phyloP scores from a whole-genome alignment of 805 yeast genomes.

The Ogataea saltuana region DNA sequence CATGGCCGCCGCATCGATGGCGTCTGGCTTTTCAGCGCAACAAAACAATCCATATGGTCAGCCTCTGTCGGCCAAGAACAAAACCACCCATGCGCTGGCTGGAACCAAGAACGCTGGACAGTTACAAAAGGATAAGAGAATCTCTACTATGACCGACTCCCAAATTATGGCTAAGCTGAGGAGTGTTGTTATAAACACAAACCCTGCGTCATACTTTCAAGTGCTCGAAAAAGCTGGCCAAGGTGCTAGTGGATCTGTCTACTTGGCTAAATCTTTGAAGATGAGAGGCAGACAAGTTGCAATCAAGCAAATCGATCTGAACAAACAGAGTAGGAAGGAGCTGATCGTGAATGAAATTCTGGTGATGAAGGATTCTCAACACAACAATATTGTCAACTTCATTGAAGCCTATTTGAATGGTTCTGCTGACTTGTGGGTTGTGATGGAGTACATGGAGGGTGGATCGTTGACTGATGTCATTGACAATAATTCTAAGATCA shows the following conservation, averaged over 20 bases:
- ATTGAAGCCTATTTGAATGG: constrained; percentile 86
- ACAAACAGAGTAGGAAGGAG: constrained; percentile 91
- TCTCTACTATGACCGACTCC: constrained; percentile 74
- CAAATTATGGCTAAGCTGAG: constrained; percentile 81
- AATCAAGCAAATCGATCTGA: constrained; percentile 91
- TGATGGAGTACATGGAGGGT: constrained; percentile 99
- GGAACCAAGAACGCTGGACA: constrained; percentile 21
- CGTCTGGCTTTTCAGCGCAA: constrained; percentile 12
- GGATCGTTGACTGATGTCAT: constrained; percentile 96
- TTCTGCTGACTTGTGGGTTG: constrained; percentile 89
- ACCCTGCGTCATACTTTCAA: constrained; percentile 82
- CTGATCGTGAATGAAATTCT: constrained; percentile 92
- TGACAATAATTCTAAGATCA: constrained; percentile 76
- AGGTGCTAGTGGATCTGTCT: constrained; percentile 97
- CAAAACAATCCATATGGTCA: constrained; percentile 20
- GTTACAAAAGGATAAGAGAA: constrained; percentile 46
- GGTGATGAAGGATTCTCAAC: constrained; percentile 95
- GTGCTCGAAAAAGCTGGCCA: constrained; percentile 89
- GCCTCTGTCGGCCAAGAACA: constrained; percentile 34
- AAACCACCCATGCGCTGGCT: constrained; percentile 23
- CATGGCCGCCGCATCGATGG: constrained; percentile 41
- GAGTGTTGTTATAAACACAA: constrained; percentile 77
- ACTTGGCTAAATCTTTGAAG: constrained; percentile 68
- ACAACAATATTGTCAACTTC: constrained; percentile 92
- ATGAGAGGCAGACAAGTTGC: constrained; percentile 71